A percentile compares a stretch with the other conserved stretches of the same genome.
Evolutionary conservation across 2,329 filamentous ascomycete genomes (phyloP).

Genomic region (Hypoxylon sp.): DNA sequence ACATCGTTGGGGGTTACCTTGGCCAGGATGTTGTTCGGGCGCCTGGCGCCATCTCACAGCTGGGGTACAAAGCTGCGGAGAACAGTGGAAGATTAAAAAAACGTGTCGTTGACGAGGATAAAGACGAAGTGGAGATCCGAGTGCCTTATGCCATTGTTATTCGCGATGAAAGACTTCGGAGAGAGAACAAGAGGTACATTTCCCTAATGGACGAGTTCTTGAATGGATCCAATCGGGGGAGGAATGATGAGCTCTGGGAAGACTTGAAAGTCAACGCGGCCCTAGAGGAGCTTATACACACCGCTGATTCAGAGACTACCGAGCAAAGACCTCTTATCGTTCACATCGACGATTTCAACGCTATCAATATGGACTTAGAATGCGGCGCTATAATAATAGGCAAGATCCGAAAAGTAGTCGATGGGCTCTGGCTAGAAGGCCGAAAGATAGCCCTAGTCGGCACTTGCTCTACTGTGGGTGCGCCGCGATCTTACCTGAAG

Average conservation of each 20-base stretch:
- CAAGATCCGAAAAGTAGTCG: constrained; percentile 78
- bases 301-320: constrained; percentile 57
- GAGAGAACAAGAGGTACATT: constrained; percentile 49
- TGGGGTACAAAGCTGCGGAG: constrained; percentile 71
- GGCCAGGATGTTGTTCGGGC: constrained; percentile 69
- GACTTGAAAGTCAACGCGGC: constrained; percentile 72
- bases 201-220: constrained; percentile 62
- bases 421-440: constrained; percentile 79
- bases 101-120: constrained; percentile 34
- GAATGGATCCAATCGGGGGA: constrained; percentile 57
- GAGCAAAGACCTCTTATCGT: constrained; percentile 73
- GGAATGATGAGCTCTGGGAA: constrained; percentile 69
- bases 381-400: constrained; percentile 76
- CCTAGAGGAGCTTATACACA: constrained; percentile 69
- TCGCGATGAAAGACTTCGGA: constrained; percentile 43
- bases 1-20: constrained; percentile 78
- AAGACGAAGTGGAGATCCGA: constrained; percentile 24
- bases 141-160: constrained; percentile 40
- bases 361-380: constrained; percentile 78
- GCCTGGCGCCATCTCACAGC: constrained; percentile 64
- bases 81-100: constrained; percentile 63
- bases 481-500: constrained; percentile 59
- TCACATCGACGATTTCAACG: constrained; percentile 85
- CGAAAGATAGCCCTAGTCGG: constrained; percentile 83
- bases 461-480: constrained; percentile 74